These are phyloP conservation scores for Mentha longifolia DNA, from an alignment of 257 asterid species.

Conservation along the genomic window DNA sequence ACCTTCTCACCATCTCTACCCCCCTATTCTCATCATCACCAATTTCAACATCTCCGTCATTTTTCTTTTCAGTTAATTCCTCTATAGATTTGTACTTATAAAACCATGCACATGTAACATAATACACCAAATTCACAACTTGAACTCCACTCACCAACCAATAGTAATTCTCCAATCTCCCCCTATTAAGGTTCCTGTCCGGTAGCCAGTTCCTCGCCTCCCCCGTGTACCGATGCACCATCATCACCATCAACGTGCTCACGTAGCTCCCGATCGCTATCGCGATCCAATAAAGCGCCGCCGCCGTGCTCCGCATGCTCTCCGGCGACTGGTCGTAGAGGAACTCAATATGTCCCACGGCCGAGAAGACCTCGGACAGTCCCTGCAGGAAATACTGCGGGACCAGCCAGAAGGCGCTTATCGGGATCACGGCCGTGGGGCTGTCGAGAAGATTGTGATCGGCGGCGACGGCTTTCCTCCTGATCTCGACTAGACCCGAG, in stretches of 20 bases:
- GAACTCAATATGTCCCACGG: slow-evolving; percentile 76
- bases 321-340: slow-evolving; percentile 83
- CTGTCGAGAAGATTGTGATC: slow-evolving; percentile 52
- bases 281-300: slow-evolving; percentile 67
- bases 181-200: slow-evolving; percentile 67
- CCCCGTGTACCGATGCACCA: slow-evolving; percentile 61
- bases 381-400: slow-evolving; percentile 82
- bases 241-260: slow-evolving; percentile 58
- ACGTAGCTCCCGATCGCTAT: slow-evolving; percentile 60
- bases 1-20: slow-evolving; percentile 34
- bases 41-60: slow-evolving; percentile 47
- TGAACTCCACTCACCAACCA: slow-evolving; percentile 73
- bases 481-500: slow-evolving; percentile 67
- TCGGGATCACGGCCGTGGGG: slow-evolving; percentile 62
- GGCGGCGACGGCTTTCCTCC: slow-evolving; percentile 59
- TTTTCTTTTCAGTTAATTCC: slow-evolving; percentile 33
- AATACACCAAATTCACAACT: slow-evolving; percentile 59
- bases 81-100: slow-evolving; percentile 63
- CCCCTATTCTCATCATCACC: slow-evolving; percentile 29
- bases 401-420: slow-evolving; percentile 69
- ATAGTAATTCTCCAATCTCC: slow-evolving; percentile 65
- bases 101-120: slow-evolving; percentile 58
- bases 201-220: slow-evolving; percentile 65
- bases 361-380: slow-evolving; percentile 65
- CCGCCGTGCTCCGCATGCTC: slow-evolving; percentile 85